Evolutionary conservation across 371 early-diverging fungal genomes (phyloP).

Genomic region (Rhizopus delemar): DNA sequence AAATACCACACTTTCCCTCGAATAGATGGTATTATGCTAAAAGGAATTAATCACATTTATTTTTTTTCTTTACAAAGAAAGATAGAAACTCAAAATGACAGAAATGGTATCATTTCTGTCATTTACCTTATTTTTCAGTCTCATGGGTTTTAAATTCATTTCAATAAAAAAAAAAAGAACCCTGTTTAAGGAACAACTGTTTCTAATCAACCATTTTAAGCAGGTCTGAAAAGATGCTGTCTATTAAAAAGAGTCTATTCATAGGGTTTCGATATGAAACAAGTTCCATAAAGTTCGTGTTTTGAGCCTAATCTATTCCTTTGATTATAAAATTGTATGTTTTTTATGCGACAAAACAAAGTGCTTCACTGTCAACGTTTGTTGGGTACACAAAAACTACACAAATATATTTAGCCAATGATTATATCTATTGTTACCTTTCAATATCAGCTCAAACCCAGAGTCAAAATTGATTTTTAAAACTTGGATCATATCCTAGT

Average conservation of each 20-base stretch:
- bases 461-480: neutral
- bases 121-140: neutral
- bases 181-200: neutral
- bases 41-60: neutral
- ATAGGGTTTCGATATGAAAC: neutral
- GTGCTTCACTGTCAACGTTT: neutral
- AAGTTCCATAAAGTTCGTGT: neutral
- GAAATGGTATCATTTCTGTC: neutral
- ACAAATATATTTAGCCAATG: constrained; percentile 1
- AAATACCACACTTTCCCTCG: neutral
- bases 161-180: no score
- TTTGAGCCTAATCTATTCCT: neutral
- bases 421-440: neutral
- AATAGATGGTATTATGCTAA: neutral
- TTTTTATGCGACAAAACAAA: neutral
- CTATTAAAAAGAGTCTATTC: neutral
- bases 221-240: neutral
- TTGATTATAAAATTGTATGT: neutral
- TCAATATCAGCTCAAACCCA: neutral
- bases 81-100: neutral
- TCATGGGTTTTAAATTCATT: neutral
- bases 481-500: no score
- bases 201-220: neutral
- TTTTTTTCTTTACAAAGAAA: neutral
- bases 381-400: neutral